Base-by-base conservation (phyloP, 108 stramenopile genomes). In the Cyclotella sp. region DNA sequence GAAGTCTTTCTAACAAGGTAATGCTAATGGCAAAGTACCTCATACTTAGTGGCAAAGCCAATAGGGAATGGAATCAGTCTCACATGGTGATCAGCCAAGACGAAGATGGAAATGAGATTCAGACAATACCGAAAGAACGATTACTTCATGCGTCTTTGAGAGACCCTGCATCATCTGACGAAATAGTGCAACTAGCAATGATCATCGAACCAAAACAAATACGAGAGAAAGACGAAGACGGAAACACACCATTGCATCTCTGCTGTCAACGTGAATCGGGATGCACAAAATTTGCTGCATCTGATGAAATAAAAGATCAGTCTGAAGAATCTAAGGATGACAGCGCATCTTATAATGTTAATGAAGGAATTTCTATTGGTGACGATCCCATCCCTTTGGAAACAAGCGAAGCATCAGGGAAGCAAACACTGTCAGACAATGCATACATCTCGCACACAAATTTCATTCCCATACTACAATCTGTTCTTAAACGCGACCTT, bases 21-120 rank as follows among this genome's bases (percentile, higher is more conserved):
- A 58, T 55, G 71, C 45, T 72, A 29, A 72, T 60, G 58, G 71
- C 55, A 39, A 60, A 34, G 46, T 72, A 72, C 30, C 58, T 72
- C n/a, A 42, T 72, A 22, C 39, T 72, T 46, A 26, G 26, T 16
- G 71, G 59, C 28, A 72, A 30, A 49, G 58, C 59, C 40, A 60
- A 72, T 41, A 72, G 44, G 30, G 28, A 47, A 18, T 72, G 71
- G 71, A 61, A 60, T 43, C 0, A 0, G 22, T 22, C 18, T 9
- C 71, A 72, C 16, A 61, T 24, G 46, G 34, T 16, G 26, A 42
- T 27, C 12, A 42, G 42, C 4, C 21, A 0, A 27, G 59, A 58
- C 3, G 55, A 70, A 42, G 42, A 43, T 29, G 55, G 27, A 7
- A 27, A 57, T 9, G 18, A 12, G 18, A 30, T 63, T n/a, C 10